A percentile compares a stretch with the other conserved stretches of the same genome.
These are phyloP conservation scores for Ocimum tenuiflorum DNA, from an alignment of 257 asterid genomes.

Conservation along the genomic window DNA sequence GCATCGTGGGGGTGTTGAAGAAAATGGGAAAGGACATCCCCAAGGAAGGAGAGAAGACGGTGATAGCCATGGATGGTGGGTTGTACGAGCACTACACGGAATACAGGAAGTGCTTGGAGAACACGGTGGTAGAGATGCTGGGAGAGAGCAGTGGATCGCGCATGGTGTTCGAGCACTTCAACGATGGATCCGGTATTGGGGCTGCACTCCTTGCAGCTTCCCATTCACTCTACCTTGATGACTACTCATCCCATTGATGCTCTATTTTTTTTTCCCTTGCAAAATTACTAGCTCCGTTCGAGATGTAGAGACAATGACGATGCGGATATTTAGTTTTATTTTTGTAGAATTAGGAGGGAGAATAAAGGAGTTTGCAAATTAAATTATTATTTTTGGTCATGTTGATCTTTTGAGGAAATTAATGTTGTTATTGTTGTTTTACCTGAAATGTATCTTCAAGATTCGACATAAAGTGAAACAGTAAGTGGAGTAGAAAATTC, in stretches of 20 bases:
- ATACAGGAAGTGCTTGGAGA: conserved; percentile 59
- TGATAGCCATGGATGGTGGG: conserved; percentile 83
- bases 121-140: conserved; percentile 45
- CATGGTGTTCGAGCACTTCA: conserved; percentile 57
- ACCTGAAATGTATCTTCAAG: no score
- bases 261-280: no score
- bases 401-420: neutral
- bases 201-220: conserved; percentile 90
- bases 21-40: conserved; percentile 61
- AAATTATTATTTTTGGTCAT: neutral
- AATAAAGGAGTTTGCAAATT: neutral
- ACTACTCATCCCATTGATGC: neutral
- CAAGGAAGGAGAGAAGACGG: conserved; percentile 35
- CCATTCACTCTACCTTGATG: conserved; percentile 52
- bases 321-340: neutral
- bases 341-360: neutral
- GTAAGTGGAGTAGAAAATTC: neutral
- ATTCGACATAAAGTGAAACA: no score
- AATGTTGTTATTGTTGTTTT: no score
- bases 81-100: conserved; percentile 65
- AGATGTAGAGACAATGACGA: neutral
- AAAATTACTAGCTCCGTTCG: neutral
- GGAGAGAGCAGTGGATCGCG: conserved; percentile 35
- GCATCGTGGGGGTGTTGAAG: conserved; percentile 60
- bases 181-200: conserved; percentile 86